Evolutionary conservation across 305 asterid genomes (phyloP).

Genomic region (Fraxinus latifolia): DNA sequence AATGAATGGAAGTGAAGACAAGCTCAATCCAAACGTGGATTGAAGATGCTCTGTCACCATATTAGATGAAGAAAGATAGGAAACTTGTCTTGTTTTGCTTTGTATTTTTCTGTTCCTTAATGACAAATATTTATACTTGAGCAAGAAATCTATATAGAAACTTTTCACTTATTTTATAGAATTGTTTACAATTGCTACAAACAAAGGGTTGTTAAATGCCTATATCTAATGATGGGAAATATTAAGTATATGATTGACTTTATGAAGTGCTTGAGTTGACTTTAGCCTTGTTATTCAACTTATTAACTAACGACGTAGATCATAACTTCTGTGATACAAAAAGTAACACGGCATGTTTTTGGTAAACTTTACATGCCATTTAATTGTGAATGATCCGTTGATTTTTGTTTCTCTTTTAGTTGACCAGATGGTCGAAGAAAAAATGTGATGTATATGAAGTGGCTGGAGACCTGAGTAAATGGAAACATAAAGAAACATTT

Average conservation of each 20-base stretch:
- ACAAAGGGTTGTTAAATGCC: not conserved
- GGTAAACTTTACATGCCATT: not conserved
- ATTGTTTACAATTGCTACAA: no score
- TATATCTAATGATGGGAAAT: not conserved
- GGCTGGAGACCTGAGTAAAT: not conserved
- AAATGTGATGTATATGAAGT: not conserved
- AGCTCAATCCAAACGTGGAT: not conserved
- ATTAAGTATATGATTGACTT: constrained; percentile 29
- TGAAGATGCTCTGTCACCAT: not conserved
- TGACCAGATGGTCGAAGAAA: not conserved
- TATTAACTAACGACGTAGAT: constrained; percentile 6
- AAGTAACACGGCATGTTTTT: constrained; percentile 1
- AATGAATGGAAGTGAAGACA: not conserved
- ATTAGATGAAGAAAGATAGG: not conserved
- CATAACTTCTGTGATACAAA: not conserved
- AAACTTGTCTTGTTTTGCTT: not conserved
- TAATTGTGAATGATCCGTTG: constrained; percentile 11
- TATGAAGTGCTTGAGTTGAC: constrained; percentile 13
- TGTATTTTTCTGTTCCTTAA: not conserved
- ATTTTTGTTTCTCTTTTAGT: constrained; percentile 2
- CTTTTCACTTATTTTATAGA: no score
- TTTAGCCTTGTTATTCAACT: constrained; percentile 19
- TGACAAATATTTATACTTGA: not conserved
- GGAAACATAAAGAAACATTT: not conserved
- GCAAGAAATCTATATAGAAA: not conserved